These are phyloP conservation scores for Nyssa sinensis DNA, from an alignment of 148 eudicot genomes.

Conservation along the genomic window DNA sequence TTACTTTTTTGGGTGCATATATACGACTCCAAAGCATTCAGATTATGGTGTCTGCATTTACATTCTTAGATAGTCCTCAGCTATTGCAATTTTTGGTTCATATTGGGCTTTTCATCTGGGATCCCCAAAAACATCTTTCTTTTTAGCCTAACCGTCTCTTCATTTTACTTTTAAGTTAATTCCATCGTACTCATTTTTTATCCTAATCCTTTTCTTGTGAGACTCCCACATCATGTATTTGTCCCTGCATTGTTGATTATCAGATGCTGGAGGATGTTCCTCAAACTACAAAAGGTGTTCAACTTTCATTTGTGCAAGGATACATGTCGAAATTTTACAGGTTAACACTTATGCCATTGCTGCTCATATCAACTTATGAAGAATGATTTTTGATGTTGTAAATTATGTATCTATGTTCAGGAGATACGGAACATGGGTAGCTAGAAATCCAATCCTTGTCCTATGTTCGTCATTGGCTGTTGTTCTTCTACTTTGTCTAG, in stretches of 20 bases:
- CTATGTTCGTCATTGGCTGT: conserved; percentile 64
- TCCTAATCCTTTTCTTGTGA: background rate
- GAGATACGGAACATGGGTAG: conserved; percentile 93
- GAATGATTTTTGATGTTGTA: conserved; percentile 16
- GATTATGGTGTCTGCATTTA: background rate
- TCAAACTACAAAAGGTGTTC: conserved; percentile 63
- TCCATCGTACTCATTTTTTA: background rate
- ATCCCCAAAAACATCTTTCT: no score
- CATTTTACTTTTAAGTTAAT: background rate
- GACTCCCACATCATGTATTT: background rate
- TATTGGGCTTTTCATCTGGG: background rate
- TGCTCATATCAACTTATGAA: conserved; percentile 6
- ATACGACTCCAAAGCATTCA: background rate
- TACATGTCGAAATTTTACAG: conserved; percentile 88
- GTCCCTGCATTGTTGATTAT: conserved; percentile 8
- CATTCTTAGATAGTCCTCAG: background rate
- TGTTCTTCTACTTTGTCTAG: conserved; percentile 75
- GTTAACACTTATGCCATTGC: conserved; percentile 33
- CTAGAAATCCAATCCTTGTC: conserved; percentile 78
- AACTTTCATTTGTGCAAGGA: conserved; percentile 87
- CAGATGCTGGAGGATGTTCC: conserved; percentile 73
- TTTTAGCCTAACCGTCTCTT: background rate
- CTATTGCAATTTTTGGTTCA: background rate
- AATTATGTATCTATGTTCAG: conserved; percentile 39
- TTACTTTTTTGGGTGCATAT: background rate